Conservation (phyloP, 148 eudicot species). For the Heliosperma pusillum region DNA sequence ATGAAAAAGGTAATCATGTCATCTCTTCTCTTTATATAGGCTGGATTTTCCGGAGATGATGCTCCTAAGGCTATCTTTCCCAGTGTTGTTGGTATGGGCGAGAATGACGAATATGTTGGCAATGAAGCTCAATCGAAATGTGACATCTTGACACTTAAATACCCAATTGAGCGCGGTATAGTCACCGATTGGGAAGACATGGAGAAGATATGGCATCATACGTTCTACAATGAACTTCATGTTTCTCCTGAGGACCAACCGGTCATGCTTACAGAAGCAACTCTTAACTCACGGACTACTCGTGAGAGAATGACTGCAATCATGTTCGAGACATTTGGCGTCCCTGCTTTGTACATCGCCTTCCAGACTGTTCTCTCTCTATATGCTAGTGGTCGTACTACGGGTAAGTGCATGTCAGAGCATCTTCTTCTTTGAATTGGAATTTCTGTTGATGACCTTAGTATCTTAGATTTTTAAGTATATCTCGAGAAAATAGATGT, state of each 20-base stretch:
- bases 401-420: slow-evolving; percentile 30
- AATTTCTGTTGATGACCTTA: too few relatives aligned
- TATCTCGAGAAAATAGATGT: too few relatives aligned
- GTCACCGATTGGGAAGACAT: slow-evolving; percentile 66
- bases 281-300: slow-evolving; percentile 51
- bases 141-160: slow-evolving; percentile 51
- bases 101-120: slow-evolving; percentile 49
- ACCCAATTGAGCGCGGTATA: slow-evolving; percentile 59
- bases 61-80: slow-evolving; percentile 65
- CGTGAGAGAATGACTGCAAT: slow-evolving; percentile 50
- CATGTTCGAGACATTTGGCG: slow-evolving; percentile 45
- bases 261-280: slow-evolving; percentile 51
- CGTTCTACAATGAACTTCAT: slow-evolving; percentile 50
- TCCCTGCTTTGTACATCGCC: slow-evolving; percentile 47
- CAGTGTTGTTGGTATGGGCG: slow-evolving; percentile 51
- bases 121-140: slow-evolving; percentile 57
- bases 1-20: not conserved
- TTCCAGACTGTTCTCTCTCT: slow-evolving; percentile 46
- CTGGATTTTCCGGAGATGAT: slow-evolving; percentile 68
- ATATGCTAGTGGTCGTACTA: slow-evolving; percentile 50
- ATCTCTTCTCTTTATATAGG: slow-evolving; percentile 26
- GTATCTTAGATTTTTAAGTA: too few relatives aligned
- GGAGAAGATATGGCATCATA: slow-evolving; percentile 59
- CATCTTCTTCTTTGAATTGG: not conserved
- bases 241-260: slow-evolving; percentile 69